phyloP scores from a whole-genome alignment of 352 stramenopile genomes.

The Globisporangium parvum region DNA sequence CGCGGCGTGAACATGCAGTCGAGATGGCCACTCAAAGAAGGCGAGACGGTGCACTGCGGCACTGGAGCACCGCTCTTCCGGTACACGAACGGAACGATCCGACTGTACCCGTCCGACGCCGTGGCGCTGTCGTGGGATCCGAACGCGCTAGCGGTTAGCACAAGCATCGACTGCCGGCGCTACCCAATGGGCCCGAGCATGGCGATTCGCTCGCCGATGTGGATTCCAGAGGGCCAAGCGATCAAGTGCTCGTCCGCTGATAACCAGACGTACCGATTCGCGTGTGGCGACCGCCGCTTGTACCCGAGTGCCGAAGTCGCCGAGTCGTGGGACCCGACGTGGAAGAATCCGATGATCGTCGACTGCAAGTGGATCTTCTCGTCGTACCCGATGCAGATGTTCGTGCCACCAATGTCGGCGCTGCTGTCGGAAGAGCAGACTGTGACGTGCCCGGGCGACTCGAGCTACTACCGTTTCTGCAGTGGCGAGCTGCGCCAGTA shows the following conservation, averaged over 20 bases:
- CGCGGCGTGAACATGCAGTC: not conserved
- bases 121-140: slow-evolving; percentile 20
- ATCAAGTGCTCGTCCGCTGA: slow-evolving; percentile 8
- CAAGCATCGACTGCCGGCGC: slow-evolving; percentile 13
- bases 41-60: slow-evolving; percentile 4
- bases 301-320: slow-evolving; percentile 10
- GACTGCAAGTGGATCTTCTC: not conserved
- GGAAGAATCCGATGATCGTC: slow-evolving; percentile 4
- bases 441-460: not conserved
- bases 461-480: not conserved
- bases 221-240: slow-evolving; percentile 15
- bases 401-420: not conserved
- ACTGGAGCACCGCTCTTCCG: not conserved
- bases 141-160: slow-evolving; percentile 1
- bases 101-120: slow-evolving; percentile 2
- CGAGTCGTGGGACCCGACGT: slow-evolving; percentile 11
- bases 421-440: not conserved
- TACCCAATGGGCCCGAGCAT: slow-evolving; percentile 6
- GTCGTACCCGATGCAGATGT: not conserved
- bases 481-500: not conserved
- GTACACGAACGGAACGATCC: slow-evolving; percentile 11
- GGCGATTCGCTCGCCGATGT: not conserved
- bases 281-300: slow-evolving; percentile 1
- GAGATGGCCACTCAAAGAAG: not conserved
- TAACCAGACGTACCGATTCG: slow-evolving; percentile 6